Percentiles rank a stretch among this genome's conserved stretches.
These are phyloP conservation scores for Chrysoporthe cubensis DNA, from an alignment of 2,329 filamentous ascomycete species.

Conservation along the genomic window DNA sequence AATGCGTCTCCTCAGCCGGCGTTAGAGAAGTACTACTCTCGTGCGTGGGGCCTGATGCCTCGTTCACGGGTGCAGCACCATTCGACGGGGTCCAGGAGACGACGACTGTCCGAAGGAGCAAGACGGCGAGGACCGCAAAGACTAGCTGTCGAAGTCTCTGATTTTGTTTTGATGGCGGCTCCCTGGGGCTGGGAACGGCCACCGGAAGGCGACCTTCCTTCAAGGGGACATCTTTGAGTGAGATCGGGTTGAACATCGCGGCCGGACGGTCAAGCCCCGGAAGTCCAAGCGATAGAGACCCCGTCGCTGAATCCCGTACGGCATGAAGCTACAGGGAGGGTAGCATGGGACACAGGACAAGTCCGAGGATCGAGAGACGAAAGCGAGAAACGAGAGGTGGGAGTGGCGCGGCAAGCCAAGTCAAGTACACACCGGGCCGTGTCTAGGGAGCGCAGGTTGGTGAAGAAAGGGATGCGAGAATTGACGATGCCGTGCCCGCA, in stretches of 20 bases:
- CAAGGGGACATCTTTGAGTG: background rate
- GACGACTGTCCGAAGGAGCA: background rate
- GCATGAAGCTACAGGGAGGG: background rate
- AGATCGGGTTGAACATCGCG: conserved; percentile 8
- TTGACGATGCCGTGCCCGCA: background rate
- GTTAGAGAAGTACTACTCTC: background rate
- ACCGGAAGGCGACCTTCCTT: conserved; percentile 15
- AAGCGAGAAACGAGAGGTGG: background rate
- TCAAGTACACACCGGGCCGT: background rate
- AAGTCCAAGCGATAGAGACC: background rate
- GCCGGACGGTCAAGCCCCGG: background rate
- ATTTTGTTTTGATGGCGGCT: background rate
- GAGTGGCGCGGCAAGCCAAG: background rate
- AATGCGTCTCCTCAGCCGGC: background rate
- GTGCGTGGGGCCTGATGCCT: background rate
- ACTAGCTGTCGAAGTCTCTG: conserved; percentile 5
- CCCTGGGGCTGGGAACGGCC: conserved; percentile 5
- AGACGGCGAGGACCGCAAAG: background rate
- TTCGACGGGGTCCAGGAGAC: background rate
- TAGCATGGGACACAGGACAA: background rate
- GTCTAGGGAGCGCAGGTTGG: conserved; percentile 9
- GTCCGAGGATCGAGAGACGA: background rate
- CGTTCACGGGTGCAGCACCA: background rate
- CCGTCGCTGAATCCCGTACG: background rate
- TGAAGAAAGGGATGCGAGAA: conserved; percentile 8